Evolutionary conservation across 2,329 filamentous ascomycete species (phyloP).

Genomic region (Colletotrichum musae): DNA sequence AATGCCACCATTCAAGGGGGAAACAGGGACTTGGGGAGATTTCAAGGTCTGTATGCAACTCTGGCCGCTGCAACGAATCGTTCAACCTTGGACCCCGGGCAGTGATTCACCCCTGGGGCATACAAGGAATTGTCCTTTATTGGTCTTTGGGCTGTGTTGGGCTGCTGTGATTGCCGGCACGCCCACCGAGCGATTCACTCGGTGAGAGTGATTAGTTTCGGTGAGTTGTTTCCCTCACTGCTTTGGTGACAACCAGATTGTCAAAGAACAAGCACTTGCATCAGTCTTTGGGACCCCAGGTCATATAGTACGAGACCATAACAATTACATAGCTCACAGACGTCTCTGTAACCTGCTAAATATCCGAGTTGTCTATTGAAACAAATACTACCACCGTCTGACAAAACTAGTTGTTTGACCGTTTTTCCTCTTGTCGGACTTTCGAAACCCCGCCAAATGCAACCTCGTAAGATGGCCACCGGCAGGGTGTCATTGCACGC

Average conservation of each 20-base stretch:
- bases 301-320: background rate
- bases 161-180: no score
- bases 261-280: no score
- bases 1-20: slow-evolving; percentile 28
- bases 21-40: background rate
- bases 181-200: no score
- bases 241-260: no score
- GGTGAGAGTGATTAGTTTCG: no score
- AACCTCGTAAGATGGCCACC: background rate
- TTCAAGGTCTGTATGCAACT: slow-evolving; percentile 2
- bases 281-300: no score
- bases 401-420: background rate
- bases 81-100: background rate
- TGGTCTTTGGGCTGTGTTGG: background rate
- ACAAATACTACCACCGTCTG: background rate
- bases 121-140: background rate
- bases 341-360: background rate
- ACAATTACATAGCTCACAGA: background rate
- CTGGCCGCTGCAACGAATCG: slow-evolving; percentile 9
- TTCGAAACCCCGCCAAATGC: background rate
- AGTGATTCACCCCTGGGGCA: background rate
- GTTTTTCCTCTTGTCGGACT: background rate
- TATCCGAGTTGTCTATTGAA: background rate
- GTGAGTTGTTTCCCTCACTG: no score
- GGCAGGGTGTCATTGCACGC: no score